Conservation (phyloP, 805 yeast species). For the Candida qinlingensis region DNA sequence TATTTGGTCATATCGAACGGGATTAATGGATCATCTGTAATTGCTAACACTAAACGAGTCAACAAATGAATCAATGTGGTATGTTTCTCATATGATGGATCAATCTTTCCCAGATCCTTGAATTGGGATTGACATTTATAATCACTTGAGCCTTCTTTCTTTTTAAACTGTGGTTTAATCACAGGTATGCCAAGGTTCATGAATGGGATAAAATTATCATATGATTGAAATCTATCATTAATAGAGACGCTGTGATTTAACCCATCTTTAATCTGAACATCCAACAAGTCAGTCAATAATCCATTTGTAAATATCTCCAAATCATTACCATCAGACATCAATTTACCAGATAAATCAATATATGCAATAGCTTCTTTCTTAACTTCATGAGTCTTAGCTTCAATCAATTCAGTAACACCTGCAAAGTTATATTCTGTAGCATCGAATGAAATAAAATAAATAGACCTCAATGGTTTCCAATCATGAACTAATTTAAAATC, state of each 20-base stretch:
- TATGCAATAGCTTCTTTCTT: slow-evolving; percentile 60
- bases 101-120: slow-evolving; percentile 46
- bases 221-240: slow-evolving; percentile 28
- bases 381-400: slow-evolving; percentile 46
- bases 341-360: slow-evolving; percentile 63
- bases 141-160: neutral
- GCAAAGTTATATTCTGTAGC: slow-evolving; percentile 76
- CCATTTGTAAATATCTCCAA: slow-evolving; percentile 64
- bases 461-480: slow-evolving; percentile 82
- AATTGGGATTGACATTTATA: slow-evolving; percentile 54
- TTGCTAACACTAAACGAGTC: slow-evolving; percentile 45
- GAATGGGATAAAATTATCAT: slow-evolving; percentile 68
- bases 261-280: slow-evolving; percentile 16
- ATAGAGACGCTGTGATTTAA: slow-evolving; percentile 20
- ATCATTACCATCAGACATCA: slow-evolving; percentile 41
- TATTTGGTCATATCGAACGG: slow-evolving; percentile 57
- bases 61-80: slow-evolving; percentile 50
- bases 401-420: slow-evolving; percentile 78
- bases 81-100: slow-evolving; percentile 53
- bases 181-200: slow-evolving; percentile 63
- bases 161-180: slow-evolving; percentile 51
- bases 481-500: slow-evolving; percentile 55
- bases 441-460: slow-evolving; percentile 80
- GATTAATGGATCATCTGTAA: slow-evolving; percentile 72
- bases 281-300: slow-evolving; percentile 38